Base-by-base conservation (phyloP, 2,329 filamentous ascomycete species). In the Ascochyta lentis region DNA sequence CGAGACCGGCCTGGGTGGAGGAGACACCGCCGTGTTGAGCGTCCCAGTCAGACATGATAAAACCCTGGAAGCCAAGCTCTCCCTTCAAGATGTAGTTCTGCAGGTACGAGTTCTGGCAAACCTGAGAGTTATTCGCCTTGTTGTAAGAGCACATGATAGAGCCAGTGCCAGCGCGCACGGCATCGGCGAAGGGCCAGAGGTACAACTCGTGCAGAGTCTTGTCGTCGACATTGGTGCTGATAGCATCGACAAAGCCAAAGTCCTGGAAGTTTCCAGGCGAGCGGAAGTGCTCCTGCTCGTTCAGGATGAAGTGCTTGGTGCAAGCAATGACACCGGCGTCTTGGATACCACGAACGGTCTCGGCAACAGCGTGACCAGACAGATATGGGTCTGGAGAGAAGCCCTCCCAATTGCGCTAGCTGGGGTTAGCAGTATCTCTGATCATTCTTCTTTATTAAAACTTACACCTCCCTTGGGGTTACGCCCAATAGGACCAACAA, bases 301-400 rank as follows among this genome's bases (percentile, higher is more conserved):
- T 75, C 42, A 73, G 59, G 55, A 91, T 84, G 71, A 80, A 89
- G 71, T 93, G 90, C 70, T 77, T 77, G 16, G 73, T 76, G 67
- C 89, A 92, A 58, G 92, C 91, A 76, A 96, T 89, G 49, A 94
- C 85, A 72, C 91, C 91, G 13, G 88, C 86, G 68, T 88, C 85
- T 71, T 96, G 92, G 40, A 96, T 93, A 58, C 92, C 92, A 70
- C 85, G 83, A 58, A 96, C 83, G 1, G 89, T 90, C 70, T 90
- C 82, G 34, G 86, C 86, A 64, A 93, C 88, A 49, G 86, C 86
- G 60, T 88, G 80, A 48, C 89, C 92, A 48, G 90, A 87, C 49
- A 92, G 80, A 13, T 89, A 88, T 0, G 91, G 91, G 66, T 95
- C 91, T 3, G 89, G 87, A 5, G 87, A 86, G 77, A 86, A 86